Evolutionary conservation across 495 filamentous ascomycete genomes (phyloP), one percentile per base, ranked within the genome.

Genomic region (Xylaria flabelliformis): DNA sequence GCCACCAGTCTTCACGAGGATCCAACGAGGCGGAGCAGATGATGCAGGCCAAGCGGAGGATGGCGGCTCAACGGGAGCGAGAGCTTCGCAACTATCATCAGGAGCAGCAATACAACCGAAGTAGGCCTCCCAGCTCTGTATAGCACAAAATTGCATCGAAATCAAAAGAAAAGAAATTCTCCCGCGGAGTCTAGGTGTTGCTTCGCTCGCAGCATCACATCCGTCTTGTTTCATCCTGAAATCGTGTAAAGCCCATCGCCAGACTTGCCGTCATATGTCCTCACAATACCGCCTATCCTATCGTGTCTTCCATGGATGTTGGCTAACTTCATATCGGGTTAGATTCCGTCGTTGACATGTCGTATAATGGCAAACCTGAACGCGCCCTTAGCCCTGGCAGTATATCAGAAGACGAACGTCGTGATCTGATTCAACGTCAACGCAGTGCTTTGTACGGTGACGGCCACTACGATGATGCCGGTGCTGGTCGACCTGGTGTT

Each of bases 61-160:
- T 97, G 91, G 96, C 96, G 72, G 96, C 96, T 84, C 95, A 97
- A 84, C 93, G 96, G 83, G 96, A 99, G 88, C 92, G 97, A 83
- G 96, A 99, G 86, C 90, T 99, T 83, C 94, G 96, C 83, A 99
- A 99, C 84, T 98, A 98, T 86, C 96, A 99, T 84, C 96, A 98
- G 86, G 96, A 99, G 88, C 96, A 99, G 88, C 96, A 99, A 90
- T 98, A 97, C 88, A 97, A 98, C 85, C 91, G 95, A 91, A 97
- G 96, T 99, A 89, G 87, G 87, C 87, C 86, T 77, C 85, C 86
- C 85, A 88, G 86, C 86, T 82, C 86, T 87, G 84, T 86, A 85
- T 87, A 85, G 82, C 83, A 83, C 83, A 83, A 80, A 80, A 78
- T 76, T 80, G 76, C 88, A 88, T 88, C 85, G 83, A 84, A 88